A percentile compares a stretch with the other conserved stretches of the same genome.
Evolutionary conservation across 768 basidiomycete species (phyloP).

Genomic region (Dioszegia crocea): DNA sequence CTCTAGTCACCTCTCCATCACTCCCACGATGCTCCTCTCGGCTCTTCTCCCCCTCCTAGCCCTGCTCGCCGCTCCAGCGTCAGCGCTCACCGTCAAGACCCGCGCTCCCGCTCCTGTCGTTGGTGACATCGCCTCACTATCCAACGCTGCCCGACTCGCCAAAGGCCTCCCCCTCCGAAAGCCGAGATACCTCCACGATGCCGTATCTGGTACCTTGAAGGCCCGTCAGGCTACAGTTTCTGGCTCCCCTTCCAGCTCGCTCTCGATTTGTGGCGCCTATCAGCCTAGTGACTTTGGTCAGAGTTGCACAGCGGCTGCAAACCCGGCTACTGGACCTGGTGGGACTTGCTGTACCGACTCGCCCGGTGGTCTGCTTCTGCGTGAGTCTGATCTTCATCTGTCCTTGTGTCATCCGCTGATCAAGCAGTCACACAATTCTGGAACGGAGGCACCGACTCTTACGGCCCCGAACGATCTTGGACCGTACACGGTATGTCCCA

Average conservation of each 20-base stretch:
- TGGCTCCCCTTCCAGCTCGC: background rate
- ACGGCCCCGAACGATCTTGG: constrained; percentile 66
- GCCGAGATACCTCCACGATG: background rate
- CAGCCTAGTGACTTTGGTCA: background rate
- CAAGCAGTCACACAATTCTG: constrained; percentile 61
- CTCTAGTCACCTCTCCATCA: background rate
- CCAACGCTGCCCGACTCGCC: constrained; percentile 3
- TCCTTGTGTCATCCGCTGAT: background rate
- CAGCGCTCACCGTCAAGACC: background rate
- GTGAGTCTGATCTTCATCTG: background rate
- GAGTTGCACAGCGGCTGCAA: background rate
- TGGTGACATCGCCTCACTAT: background rate
- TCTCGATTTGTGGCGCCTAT: background rate
- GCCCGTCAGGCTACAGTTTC: background rate
- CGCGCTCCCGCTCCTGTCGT: background rate
- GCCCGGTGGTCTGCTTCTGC: constrained; percentile 3
- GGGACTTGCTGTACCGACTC: constrained; percentile 15
- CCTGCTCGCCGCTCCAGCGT: background rate
- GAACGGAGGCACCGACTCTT: constrained; percentile 60
- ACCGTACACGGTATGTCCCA: constrained; percentile 64
- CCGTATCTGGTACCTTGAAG: background rate
- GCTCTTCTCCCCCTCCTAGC: background rate
- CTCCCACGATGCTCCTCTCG: background rate
- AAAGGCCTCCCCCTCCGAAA: constrained; percentile 3
- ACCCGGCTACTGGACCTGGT: background rate